Conservation (phyloP, 1,284 basidiomycete species). For the Malassezia slooffiae region DNA sequence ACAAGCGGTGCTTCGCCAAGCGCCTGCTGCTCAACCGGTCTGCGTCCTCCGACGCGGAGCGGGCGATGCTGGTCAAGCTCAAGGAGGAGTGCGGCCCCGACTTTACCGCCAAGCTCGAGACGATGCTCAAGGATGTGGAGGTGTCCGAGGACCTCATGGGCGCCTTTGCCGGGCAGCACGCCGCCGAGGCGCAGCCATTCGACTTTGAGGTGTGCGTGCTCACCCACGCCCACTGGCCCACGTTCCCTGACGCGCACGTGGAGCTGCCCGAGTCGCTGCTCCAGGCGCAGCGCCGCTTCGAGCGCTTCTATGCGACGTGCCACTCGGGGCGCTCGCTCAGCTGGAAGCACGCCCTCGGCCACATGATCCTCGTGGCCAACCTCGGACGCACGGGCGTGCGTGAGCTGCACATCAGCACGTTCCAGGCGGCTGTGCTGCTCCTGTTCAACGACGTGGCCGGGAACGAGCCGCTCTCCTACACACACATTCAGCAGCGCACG, state of each 20-base stretch:
- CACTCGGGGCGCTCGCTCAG: slow-evolving; percentile 36
- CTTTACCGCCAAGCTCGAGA: slow-evolving; percentile 68
- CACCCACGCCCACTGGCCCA: slow-evolving; percentile 54
- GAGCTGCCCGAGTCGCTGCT: slow-evolving; percentile 16
- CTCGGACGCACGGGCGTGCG: slow-evolving; percentile 57
- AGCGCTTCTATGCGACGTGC: slow-evolving; percentile 33
- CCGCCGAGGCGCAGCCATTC: slow-evolving; percentile 20
- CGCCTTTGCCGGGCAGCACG: slow-evolving; percentile 44
- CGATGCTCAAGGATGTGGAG: slow-evolving; percentile 77
- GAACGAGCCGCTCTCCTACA: slow-evolving; percentile 55
- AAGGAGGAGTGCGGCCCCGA: slow-evolving; percentile 84
- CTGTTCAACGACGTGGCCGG: slow-evolving; percentile 61
- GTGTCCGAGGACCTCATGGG: slow-evolving; percentile 61
- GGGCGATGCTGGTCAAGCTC: slow-evolving; percentile 72
- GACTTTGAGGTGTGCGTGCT: slow-evolving; percentile 53
- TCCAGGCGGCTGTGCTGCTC: slow-evolving; percentile 75
- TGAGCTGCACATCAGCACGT: slow-evolving; percentile 79
- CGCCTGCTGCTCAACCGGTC: slow-evolving; percentile 73
- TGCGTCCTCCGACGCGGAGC: slow-evolving; percentile 84
- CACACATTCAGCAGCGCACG: slow-evolving; percentile 60
- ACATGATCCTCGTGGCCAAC: slow-evolving; percentile 25
- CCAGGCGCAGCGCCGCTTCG: slow-evolving; percentile 20
- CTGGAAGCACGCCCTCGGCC: slow-evolving; percentile 44
- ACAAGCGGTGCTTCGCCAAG: slow-evolving; percentile 78
- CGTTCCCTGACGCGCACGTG: slow-evolving; percentile 35